Evolutionary conservation across 306 rosid species (phyloP).

Genomic region (Pyrus pyrifolia): DNA sequence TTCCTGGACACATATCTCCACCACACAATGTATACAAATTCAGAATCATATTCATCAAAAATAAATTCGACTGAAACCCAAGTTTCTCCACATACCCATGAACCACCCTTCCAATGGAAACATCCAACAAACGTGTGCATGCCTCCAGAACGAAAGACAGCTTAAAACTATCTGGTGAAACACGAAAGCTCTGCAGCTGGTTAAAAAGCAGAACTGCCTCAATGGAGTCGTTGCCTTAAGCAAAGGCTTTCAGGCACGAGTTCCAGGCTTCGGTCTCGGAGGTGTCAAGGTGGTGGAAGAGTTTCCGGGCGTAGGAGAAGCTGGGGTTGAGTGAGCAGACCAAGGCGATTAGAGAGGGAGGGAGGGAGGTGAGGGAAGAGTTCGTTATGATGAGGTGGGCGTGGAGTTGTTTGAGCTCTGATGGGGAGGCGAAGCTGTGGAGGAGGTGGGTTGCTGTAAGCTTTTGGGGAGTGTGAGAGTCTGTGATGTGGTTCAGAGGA

Average conservation of each 20-base stretch:
- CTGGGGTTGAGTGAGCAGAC: constrained; percentile 38
- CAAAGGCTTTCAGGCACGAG: constrained; percentile 34
- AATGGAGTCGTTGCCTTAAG: constrained; percentile 27
- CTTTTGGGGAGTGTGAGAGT: background rate
- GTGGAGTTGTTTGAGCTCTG: constrained; percentile 55
- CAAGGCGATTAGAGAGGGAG: constrained; percentile 37
- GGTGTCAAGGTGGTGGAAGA: constrained; percentile 9
- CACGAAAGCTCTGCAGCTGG: constrained; percentile 21
- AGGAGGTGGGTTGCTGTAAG: constrained; percentile 23
- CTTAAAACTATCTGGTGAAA: constrained; percentile 33
- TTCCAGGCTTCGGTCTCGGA: constrained; percentile 31
- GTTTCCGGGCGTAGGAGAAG: constrained; percentile 30
- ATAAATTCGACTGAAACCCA: constrained; percentile 34
- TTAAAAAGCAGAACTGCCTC: constrained; percentile 35
- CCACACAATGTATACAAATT: constrained; percentile 31
- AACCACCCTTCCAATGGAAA: constrained; percentile 34
- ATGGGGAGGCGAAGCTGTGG: constrained; percentile 37
- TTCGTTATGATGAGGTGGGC: constrained; percentile 44
- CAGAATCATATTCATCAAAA: constrained; percentile 41
- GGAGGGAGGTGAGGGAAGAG: constrained; percentile 32
- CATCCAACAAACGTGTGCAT: constrained; percentile 26
- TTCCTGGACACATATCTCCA: constrained; percentile 42
- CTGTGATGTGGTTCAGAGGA: background rate
- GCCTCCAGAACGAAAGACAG: constrained; percentile 49
- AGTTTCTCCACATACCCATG: constrained; percentile 53